Base-by-base conservation (phyloP, 352 stramenopile species). In the Phytophthora pisi region DNA sequence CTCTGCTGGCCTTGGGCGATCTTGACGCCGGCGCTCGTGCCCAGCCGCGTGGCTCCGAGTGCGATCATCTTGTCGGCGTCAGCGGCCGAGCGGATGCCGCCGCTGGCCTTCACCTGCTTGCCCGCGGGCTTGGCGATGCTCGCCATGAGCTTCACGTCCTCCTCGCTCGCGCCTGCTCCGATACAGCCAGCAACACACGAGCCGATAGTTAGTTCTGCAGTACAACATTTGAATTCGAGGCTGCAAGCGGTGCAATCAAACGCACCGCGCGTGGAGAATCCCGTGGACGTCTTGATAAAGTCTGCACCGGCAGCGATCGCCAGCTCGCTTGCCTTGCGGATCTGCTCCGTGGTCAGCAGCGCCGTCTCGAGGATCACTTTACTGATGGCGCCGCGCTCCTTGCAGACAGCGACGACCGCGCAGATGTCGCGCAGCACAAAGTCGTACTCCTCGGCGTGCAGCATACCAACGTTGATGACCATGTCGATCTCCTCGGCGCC, bases 281-380 rank as follows among this genome's bases (percentile, higher is more conserved):
- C 88, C 11, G 88, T 96, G 16, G 86, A 95, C 8, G 89, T 96
- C 75, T 96, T 96, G 70, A 96, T 91, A 51, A 96, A 96, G 57
- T 96, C 86, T 28, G 84, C 81, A 23, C 88, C 89, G 1, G 83
- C 84, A 0, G 79, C 74, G 52, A 91, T 82, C 5, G 80, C 72
- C 34, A 96, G 61, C 54, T 90, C 81, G 45, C 82, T 92, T 8
- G 85, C 88, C 51, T 80, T 86, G 42, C 72, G 61, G 64, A 94
- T 92, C 71, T 94, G 86, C 50, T 82, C 84, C 5, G 79, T 72
- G 2, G 67, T 88, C 15, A 96, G 74, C 57, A 93, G 71, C 49
- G 82, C 85, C 16, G 87, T 95, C 81, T 96, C 89, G 4, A 96
- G 74, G 51, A 96, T 96, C 23, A 96, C 89, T 67, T 96, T 96